Base-by-base conservation (phyloP, 495 filamentous ascomycete species). In the Hyaloscypha finlandica region DNA sequence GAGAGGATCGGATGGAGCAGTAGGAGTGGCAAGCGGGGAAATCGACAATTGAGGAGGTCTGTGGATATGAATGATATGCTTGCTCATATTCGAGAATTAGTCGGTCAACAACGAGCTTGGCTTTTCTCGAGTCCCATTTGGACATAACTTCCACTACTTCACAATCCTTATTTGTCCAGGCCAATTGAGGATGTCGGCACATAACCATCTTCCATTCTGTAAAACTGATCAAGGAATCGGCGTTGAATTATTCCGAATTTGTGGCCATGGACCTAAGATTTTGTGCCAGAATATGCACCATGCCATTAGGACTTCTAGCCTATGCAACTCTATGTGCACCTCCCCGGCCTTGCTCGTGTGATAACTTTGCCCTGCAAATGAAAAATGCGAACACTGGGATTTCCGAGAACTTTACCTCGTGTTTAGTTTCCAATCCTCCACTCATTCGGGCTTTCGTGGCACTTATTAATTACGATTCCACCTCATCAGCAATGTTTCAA, bases 1-100 rank as follows among this genome's bases (percentile, higher is more conserved):
- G 61, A 69, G 61, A 45, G 67, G 20, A 69, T 69, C 25, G 67
- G 62, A 19, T 61, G 33, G 60, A 63, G 39, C 31, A 53, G 39
- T 51, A 25, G 37, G 19, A 30, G 20, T 19, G 60, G 39, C 19
- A 32, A 33, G 42, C 30, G 8, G 11, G 39, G 42, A 20, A 63
- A 52, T 20, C 53, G 42, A 53, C 42, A 25, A 63, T 63, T 33
- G 60, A 53, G n/a, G 60, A 53, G 60, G 60, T 63, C 6, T 63
- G 60, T 19, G 42, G 60, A 8, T 63, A 63, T 33, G 42, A 63
- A 63, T 33, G 42, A 63, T 32, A 53, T 53, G 60, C 11, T 53
- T 25, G 60, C 20, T 11, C 42, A 63, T 63, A 20, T 48, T 48
- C 42, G 42, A 14, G 16, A 48, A 48, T 12, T 48, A 14, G 42